Conservation (phyloP, 1,284 basidiomycete species). For the Pseudozyma thailandica region DNA sequence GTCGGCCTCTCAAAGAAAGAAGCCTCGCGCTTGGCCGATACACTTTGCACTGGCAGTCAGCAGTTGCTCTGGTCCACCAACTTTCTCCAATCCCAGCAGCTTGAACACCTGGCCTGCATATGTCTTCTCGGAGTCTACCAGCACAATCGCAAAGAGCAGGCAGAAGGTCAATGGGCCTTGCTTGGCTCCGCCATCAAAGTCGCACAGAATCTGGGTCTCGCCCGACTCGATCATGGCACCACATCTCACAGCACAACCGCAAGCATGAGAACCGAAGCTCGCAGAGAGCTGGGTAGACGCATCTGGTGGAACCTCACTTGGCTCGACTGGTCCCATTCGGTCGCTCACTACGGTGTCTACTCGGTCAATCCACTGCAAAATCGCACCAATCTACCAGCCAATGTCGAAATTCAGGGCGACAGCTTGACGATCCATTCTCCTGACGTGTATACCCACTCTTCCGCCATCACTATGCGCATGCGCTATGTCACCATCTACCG, state of each 20-base stretch:
- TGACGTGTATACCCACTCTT: conserved; percentile 51
- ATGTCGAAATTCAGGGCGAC: conserved; percentile 56
- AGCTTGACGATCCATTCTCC: conserved; percentile 40
- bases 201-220: conserved; percentile 43
- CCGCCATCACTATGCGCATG: conserved; percentile 41
- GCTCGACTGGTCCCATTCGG: conserved; percentile 62
- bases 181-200: conserved; percentile 62
- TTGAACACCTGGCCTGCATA: conserved; percentile 62
- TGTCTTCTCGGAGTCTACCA: conserved; percentile 63
- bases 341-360: conserved; percentile 60
- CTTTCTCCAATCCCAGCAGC: conserved; percentile 57
- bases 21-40: conserved; percentile 46
- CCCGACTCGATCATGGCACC: conserved; percentile 35
- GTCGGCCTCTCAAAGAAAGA: conserved; percentile 42
- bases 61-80: conserved; percentile 60
- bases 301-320: conserved; percentile 65
- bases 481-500: conserved; percentile 47
- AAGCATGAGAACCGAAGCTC: conserved; percentile 46
- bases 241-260: conserved; percentile 14
- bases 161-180: conserved; percentile 61
- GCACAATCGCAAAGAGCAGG: conserved; percentile 61
- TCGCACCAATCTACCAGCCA: conserved; percentile 54
- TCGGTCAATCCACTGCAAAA: conserved; percentile 60
- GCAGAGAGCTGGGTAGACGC: conserved; percentile 57
- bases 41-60: conserved; percentile 57